Evolutionary conservation across 176 grass and related monocot species (phyloP), one percentile per base, ranked within the genome.

Genomic region (Alloteropsis semialata): DNA sequence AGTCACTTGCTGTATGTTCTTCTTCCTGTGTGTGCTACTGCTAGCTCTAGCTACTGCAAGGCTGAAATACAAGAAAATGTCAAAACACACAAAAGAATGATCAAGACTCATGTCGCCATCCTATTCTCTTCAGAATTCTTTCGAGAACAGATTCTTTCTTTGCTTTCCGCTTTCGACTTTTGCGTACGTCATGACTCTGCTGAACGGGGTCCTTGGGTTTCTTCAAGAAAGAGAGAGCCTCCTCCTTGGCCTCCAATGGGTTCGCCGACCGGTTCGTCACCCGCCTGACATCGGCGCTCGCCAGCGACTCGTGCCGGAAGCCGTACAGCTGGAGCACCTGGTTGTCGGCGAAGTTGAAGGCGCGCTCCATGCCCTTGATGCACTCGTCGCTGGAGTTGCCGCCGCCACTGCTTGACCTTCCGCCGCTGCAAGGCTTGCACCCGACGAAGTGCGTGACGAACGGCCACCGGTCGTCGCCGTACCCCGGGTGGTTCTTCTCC

Each of bases 261-360:
- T 77, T 68, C 25, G 45, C 73, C 48, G 82, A 85, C 66, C 63
- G 73, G 55, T 88, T 88, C 15, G 45, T 44, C n/a, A 61, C 75
- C 41, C 78, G 54, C 85, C 29, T 61, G 29, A 91, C 84, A 19
- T 74, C 81, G 72, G 14, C 24, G 78, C 72, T 88, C 8, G 34
- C 28, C 65, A 91, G 78, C 36, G 72, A 69, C 78, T 24, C 74
- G 87, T 30, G 89, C 75, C 21, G 75, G 81, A 94, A 94, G 1
- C 92, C 85, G 42, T 90, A 88, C 34, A 90, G 69, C 78, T 61
- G 33, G 41, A 94, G 89, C 18, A 96, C 79, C 86, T 96, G 93
- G 78, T 96, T 89, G 69, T 96, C 93, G 3, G 87, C 93, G 44
- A 96, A 96, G 78, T 96, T 96, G 84, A 96, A 90, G 10, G 93